Evolutionary conservation across 2,329 filamentous ascomycete species (phyloP), one percentile per base, ranked within the genome.

Genomic region (Aspergillus sp.): DNA sequence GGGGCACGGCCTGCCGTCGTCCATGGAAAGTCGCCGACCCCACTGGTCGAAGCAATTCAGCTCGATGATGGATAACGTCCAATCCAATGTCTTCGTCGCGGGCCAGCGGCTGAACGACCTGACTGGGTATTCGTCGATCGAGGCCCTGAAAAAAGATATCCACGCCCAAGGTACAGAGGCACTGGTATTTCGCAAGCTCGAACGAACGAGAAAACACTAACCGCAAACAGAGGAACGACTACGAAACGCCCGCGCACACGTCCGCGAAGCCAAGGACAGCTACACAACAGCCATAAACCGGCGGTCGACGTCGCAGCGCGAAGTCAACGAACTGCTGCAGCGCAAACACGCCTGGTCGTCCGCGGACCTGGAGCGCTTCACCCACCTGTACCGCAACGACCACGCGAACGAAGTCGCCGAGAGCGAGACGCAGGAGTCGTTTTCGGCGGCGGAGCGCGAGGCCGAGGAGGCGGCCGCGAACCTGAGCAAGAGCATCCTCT

Each of bases 321-420:
- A 98, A 67, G 88, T 96, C 24, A 95, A 93, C 29, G 85, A 86
- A 14, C 73, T 98, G 15, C 74, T 98, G 5, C 89, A 94, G 40
- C 78, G 91, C 36, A 96, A 98, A 63, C 86, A 94, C 60, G 82
- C 80, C 12, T 98, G 91, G 91, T 78, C 79, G 1, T 79, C 88
- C 0, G 57, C 68, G 2, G 91, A 98, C 62, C 74, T 98, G 17
- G 91, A 98, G 63, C 79, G 89, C 35, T 98, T 98, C 69, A 98
- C 93, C 37, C 72, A 78, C 22, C 74, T 98, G 27, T 95, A 98
- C 62, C 76, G 91, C 27, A 82, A 80, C 33, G 91, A 98, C 63
- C 91, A 98, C 61, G 75, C 84, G 46, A 88, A 96, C 52, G 91
- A 98, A 55, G 82, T 88, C 41, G 78, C 78, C 19, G 89, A 96